Evolutionary conservation across 306 rosid genomes (phyloP).

Genomic region (Luffa acutangula): DNA sequence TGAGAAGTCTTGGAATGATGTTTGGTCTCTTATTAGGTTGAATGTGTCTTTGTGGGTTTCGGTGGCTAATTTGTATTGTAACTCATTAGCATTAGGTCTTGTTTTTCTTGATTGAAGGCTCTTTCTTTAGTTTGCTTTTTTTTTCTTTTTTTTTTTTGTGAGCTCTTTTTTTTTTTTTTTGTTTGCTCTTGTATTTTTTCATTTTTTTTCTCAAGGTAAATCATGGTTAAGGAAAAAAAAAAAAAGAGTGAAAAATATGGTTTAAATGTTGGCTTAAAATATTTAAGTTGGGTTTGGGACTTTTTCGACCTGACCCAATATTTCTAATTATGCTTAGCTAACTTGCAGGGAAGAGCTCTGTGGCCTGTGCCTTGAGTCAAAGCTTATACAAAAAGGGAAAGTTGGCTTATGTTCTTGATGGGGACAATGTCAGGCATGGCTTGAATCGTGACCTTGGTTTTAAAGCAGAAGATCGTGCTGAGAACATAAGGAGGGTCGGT

Average conservation of each 20-base stretch:
- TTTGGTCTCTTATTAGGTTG: too few relatives aligned
- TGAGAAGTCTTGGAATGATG: too few relatives aligned
- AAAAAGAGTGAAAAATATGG: background rate
- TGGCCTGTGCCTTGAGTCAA: conserved; percentile 88
- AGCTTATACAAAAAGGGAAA: conserved; percentile 61
- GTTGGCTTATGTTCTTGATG: conserved; percentile 75
- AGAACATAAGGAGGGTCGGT: conserved; percentile 95
- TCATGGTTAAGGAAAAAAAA: too few relatives aligned
- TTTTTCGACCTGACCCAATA: background rate
- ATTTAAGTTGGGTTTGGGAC: background rate
- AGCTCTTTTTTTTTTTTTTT: too few relatives aligned
- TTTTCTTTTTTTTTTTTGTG: too few relatives aligned
- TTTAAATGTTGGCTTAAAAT: background rate
- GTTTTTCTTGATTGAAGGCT: too few relatives aligned
- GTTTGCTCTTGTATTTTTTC: too few relatives aligned
- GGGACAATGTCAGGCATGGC: conserved; percentile 96
- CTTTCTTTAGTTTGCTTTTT: too few relatives aligned
- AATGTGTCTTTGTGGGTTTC: too few relatives aligned
- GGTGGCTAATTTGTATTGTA: too few relatives aligned
- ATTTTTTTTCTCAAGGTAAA: too few relatives aligned
- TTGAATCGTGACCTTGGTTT: conserved; percentile 77
- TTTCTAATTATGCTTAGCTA: background rate
- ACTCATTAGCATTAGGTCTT: too few relatives aligned
- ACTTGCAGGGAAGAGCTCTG: conserved; percentile 78
- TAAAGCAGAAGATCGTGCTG: conserved; percentile 93